Conservation (phyloP, 805 yeast species). For the Kodamaea leandrae region DNA sequence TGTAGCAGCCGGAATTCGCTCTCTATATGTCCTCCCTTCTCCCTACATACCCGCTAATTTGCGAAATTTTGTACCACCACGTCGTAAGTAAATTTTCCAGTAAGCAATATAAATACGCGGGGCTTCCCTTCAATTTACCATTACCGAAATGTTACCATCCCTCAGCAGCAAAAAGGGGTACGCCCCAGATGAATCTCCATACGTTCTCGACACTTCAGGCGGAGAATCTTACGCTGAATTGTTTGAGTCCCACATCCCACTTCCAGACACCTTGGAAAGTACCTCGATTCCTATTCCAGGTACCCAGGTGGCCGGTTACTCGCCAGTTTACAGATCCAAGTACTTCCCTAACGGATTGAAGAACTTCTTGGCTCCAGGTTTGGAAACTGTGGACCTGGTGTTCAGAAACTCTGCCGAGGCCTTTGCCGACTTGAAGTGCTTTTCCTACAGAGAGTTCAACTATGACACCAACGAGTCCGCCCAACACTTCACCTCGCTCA, state of each 20-base stretch:
- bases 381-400: conserved; percentile 18
- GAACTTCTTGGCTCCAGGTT: conserved; percentile 17
- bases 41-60: no score
- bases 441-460: conserved; percentile 20
- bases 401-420: conserved; percentile 17
- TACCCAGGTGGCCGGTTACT: conserved; percentile 22
- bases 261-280: conserved; percentile 10
- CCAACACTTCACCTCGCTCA: conserved; percentile 13
- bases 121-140: not conserved
- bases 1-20: no score
- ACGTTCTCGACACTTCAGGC: conserved; percentile 15
- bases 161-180: conserved; percentile 7
- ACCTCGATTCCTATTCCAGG: conserved; percentile 17
- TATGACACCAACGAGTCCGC: conserved; percentile 16
- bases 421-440: conserved; percentile 15
- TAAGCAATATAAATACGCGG: not conserved
- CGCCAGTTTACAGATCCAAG: conserved; percentile 30
- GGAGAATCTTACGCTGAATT: conserved; percentile 13
- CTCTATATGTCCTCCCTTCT: no score
- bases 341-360: conserved; percentile 25
- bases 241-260: conserved; percentile 16
- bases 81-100: no score
- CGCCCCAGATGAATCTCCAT: conserved; percentile 18
- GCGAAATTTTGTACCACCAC: no score
- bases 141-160: conserved; percentile 7